phyloP scores from a whole-genome alignment of 768 basidiomycete genomes.

The Podaxis sp. region DNA sequence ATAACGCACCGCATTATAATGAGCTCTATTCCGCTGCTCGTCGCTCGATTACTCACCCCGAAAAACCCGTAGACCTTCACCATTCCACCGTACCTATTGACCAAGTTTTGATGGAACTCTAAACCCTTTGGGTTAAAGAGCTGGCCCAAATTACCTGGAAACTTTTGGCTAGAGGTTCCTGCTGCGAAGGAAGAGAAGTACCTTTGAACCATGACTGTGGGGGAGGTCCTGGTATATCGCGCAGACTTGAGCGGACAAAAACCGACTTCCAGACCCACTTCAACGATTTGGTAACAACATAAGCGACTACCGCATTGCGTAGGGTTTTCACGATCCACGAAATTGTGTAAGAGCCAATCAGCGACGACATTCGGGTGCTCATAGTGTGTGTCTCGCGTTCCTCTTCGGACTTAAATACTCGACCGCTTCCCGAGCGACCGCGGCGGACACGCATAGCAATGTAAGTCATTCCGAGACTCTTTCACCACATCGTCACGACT shows the following conservation, averaged over 20 bases:
- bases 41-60: conserved; percentile 32
- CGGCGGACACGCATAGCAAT: not conserved
- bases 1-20: not conserved
- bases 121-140: conserved; percentile 44
- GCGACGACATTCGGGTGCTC: no score
- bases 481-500: not conserved
- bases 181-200: conserved; percentile 6
- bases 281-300: not conserved
- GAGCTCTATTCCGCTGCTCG: not conserved
- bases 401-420: not conserved
- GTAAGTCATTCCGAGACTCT: not conserved
- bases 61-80: conserved; percentile 48
- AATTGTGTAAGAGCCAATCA: not conserved
- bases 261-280: conserved; percentile 1
- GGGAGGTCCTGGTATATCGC: conserved; percentile 33
- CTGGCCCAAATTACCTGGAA: conserved; percentile 40
- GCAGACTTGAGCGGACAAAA: conserved; percentile 18
- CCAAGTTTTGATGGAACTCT: conserved; percentile 38
- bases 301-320: not conserved
- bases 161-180: not conserved
- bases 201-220: conserved; percentile 35
- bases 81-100: conserved; percentile 41
- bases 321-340: not conserved
- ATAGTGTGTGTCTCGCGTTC: not conserved
- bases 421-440: not conserved